Base-by-base conservation (phyloP, 2,329 filamentous ascomycete genomes). In the Orbilia brochopaga region DNA sequence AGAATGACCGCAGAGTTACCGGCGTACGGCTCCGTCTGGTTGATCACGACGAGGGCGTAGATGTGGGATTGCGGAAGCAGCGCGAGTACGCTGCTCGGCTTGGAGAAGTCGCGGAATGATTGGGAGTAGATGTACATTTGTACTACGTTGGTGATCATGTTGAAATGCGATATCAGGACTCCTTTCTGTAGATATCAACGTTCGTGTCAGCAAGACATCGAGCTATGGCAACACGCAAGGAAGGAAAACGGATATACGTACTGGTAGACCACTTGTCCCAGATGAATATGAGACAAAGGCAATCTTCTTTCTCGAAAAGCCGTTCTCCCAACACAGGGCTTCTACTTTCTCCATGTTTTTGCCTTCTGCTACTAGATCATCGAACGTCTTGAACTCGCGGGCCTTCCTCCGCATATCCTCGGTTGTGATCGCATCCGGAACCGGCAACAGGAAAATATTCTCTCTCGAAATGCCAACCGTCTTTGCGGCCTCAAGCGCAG, bases 41-140 rank as follows among this genome's bases (percentile, higher is more conserved):
- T 86, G 69, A 91, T 85, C 15, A 91, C 85, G 3, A 91, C 85
- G 37, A 94, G 81, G 2, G 86, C 86, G 78, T 93, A 95, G 74
- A 94, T 94, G 76, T 95, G 91, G 74, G 88, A 92, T 77, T 91
- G 86, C 0, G 90, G 90, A 0, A 93, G 81, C n/a, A 93, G 81
- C 3, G 89, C 90, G 0, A 92, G 83, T 1, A 79, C 80, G 19
- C 84, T 81, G 57, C 87, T 85, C 0, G 80, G 83, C 74, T 83
- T 80, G 66, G 80, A 76, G 2, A 79, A 78, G 40, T 81, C 80
- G 23, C 69, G 58, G 52, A 62, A 73, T 2, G 52, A 35, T 27
- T 50, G 62, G 3, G 51, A 66, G 61, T 78, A 86, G 0, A 82
- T 77, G 5, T 76, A 77, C 61, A 87, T 82, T 78, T 92, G 89